Conservation (phyloP, 176 grass and related monocot species). For the Typha latifolia region DNA sequence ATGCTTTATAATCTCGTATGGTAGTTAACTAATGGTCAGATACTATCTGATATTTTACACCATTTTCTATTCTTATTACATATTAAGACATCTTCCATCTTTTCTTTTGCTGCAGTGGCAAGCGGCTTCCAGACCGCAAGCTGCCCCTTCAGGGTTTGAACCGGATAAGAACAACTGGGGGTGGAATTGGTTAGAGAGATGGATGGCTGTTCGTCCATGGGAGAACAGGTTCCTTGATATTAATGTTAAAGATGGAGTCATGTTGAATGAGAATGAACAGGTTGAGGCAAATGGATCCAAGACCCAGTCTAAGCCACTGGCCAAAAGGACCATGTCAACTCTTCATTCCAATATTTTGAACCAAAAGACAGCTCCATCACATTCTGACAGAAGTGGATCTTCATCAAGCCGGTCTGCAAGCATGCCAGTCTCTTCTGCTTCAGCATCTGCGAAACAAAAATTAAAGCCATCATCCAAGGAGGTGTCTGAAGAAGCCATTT, state of each 20-base stretch:
- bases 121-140: conserved; percentile 58
- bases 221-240: conserved; percentile 82
- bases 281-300: conserved; percentile 35
- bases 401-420: conserved; percentile 26
- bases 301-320: conserved; percentile 26
- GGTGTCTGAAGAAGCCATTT: conserved; percentile 39
- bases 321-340: conserved; percentile 41
- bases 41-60: not conserved
- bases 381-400: conserved; percentile 47
- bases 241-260: conserved; percentile 42
- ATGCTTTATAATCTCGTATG: too few relatives aligned
- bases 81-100: conserved; percentile 6
- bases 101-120: conserved; percentile 62
- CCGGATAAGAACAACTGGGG: conserved; percentile 79
- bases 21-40: not conserved
- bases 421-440: not conserved
- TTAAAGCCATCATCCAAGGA: conserved; percentile 43
- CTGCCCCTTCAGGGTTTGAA: conserved; percentile 33
- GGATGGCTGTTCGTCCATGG: conserved; percentile 92
- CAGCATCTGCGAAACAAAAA: conserved; percentile 43
- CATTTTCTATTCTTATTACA: not conserved
- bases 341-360: conserved; percentile 33
- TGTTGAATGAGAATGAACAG: conserved; percentile 19
- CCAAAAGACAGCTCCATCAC: conserved; percentile 26
- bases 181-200: conserved; percentile 98